A percentile compares a stretch with the other conserved stretches of the same genome.
phyloP scores from a whole-genome alignment of 257 asterid genomes.

The Ballota nigra region DNA sequence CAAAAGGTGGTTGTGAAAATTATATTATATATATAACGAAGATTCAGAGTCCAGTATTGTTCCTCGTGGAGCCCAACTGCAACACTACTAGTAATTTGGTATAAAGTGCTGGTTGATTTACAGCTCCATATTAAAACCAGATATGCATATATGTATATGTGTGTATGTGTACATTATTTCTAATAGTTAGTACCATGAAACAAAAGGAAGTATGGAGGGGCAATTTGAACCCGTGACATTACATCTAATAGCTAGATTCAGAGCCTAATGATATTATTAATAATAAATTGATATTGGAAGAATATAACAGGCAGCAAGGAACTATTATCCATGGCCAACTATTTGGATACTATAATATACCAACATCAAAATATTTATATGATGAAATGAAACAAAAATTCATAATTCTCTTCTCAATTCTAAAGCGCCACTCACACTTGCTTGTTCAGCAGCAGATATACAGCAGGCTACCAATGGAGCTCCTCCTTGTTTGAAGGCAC shows the following conservation, averaged over 20 bases:
- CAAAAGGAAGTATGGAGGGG: not conserved
- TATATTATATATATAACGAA: not conserved
- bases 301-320: not conserved
- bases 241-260: not conserved
- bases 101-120: not conserved
- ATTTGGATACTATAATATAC: not conserved
- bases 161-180: not conserved
- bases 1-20: not conserved
- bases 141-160: not conserved
- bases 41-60: not conserved
- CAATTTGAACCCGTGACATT: not conserved
- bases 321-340: not conserved
- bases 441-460: slow-evolving; percentile 81
- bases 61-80: not conserved
- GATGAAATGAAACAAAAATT: not conserved
- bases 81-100: not conserved
- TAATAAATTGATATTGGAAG: not conserved
- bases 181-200: not conserved
- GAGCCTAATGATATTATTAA: not conserved
- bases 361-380: not conserved
- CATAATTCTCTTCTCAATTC: slow-evolving; percentile 17
- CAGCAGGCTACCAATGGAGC: slow-evolving; percentile 79
- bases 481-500: slow-evolving; percentile 92
- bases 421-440: slow-evolving; percentile 61
- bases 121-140: not conserved